Evolutionary conservation across 2,329 filamentous ascomycete genomes (phyloP).

Genomic region (Pleochaeta shiraiana): DNA sequence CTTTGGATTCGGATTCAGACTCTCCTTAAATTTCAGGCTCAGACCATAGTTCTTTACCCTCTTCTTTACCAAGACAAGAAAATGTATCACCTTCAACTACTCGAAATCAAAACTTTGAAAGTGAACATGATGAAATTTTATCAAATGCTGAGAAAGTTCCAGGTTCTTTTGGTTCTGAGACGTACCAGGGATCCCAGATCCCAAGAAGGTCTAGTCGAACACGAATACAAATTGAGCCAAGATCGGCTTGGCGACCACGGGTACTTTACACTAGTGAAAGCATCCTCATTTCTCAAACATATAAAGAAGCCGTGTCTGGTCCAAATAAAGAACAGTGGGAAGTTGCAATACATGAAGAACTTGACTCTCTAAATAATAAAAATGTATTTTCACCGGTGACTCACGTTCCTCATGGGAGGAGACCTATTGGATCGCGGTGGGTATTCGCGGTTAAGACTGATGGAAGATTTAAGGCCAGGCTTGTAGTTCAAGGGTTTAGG

Average conservation of each 20-base stretch:
- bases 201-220: background rate
- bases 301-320: background rate
- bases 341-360: background rate
- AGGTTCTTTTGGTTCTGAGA: background rate
- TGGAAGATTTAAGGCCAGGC: background rate
- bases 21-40: too few relatives aligned
- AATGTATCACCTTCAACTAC: background rate
- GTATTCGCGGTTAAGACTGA: background rate
- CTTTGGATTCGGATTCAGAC: too few relatives aligned
- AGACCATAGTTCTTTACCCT: too few relatives aligned
- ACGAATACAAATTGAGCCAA: background rate
- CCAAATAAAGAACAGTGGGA: background rate
- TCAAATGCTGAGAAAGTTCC: background rate
- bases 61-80: too few relatives aligned
- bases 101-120: background rate
- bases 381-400: background rate
- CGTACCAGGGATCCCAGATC: too few relatives aligned
- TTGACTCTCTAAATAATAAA: background rate
- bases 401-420: background rate
- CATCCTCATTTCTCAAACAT: background rate
- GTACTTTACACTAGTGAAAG: background rate
- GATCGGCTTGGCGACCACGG: background rate
- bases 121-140: background rate
- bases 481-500: background rate
- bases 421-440: background rate